These are phyloP conservation scores for Camellia lanceoleosa DNA, from an alignment of 148 eudicot genomes.

Conservation along the genomic window DNA sequence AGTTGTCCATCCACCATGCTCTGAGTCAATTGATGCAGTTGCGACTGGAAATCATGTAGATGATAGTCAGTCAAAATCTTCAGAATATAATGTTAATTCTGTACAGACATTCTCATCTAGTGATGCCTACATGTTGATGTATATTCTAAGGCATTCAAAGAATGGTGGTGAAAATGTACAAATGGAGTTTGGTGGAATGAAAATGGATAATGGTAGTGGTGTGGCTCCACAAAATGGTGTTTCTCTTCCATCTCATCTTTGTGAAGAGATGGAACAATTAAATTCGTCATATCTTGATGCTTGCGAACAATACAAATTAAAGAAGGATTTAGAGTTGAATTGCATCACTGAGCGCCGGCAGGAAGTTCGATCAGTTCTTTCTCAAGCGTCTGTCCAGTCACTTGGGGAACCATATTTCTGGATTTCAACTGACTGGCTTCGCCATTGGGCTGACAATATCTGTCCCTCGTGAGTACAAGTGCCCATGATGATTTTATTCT, in stretches of 20 bases:
- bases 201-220: conserved; percentile 31
- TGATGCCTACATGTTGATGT: conserved; percentile 99
- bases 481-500: conserved; percentile 3
- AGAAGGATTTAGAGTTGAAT: conserved; percentile 60
- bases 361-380: conserved; percentile 87
- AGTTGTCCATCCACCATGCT: conserved; percentile 28
- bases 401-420: conserved; percentile 68
- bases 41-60: conserved; percentile 31
- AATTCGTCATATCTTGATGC: conserved; percentile 54
- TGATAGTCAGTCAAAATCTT: conserved; percentile 28
- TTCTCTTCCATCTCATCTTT: conserved; percentile 75
- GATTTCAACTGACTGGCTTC: conserved; percentile 94
- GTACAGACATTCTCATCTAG: conserved; percentile 68
- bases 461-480: conserved; percentile 49
- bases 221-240: conserved; percentile 22
- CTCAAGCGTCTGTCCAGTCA: conserved; percentile 75
- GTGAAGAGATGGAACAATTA: conserved; percentile 50
- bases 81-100: conserved; percentile 25
- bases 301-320: conserved; percentile 56
- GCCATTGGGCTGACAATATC: conserved; percentile 86
- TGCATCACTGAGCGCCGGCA: conserved; percentile 65
- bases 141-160: conserved; percentile 52
- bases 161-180: conserved; percentile 28
- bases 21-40: conserved; percentile 32
- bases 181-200: conserved; percentile 23